Evolutionary conservation across 164 flowering plant genomes (phyloP).

Genomic region (Aristolochia fimbriata): DNA sequence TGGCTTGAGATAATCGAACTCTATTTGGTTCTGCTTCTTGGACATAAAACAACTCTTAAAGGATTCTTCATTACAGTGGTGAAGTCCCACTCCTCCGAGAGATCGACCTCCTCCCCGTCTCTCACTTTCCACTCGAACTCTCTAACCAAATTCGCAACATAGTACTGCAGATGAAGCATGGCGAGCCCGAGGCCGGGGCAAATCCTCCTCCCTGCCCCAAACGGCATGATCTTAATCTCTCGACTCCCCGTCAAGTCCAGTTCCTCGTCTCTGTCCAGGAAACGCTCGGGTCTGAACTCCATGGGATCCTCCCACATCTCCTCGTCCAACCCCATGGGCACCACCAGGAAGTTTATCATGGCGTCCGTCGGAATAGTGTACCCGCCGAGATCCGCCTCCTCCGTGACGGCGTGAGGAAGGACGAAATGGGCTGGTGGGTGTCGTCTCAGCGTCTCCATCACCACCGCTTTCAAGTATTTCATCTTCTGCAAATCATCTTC

Average conservation of each 20-base stretch:
- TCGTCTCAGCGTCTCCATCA: constrained; percentile 24
- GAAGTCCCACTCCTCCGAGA: constrained; percentile 34
- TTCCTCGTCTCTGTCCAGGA: constrained; percentile 13
- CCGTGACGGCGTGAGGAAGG: constrained; percentile 15
- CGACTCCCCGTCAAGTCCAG: constrained; percentile 26
- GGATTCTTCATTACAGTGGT: constrained; percentile 38
- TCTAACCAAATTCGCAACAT: constrained; percentile 24
- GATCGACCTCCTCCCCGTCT: constrained; percentile 27
- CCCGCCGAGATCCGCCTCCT: constrained; percentile 11
- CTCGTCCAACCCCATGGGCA: constrained; percentile 24
- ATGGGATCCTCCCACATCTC: constrained; percentile 20
- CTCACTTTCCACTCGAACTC: constrained; percentile 32
- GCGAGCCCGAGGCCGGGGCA: constrained; percentile 18
- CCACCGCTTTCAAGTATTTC: constrained; percentile 26
- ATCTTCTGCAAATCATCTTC: constrained; percentile 25
- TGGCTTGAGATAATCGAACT: too few species aligned
- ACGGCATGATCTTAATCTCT: constrained; percentile 46
- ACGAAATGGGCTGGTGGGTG: constrained; percentile 36
- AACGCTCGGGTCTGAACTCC: constrained; percentile 40
- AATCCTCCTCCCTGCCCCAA: constrained; percentile 32
- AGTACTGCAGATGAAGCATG: constrained; percentile 19
- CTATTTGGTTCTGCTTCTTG: not conserved
- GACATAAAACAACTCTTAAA: constrained; percentile 12
- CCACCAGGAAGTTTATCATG: constrained; percentile 22
- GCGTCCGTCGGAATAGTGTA: constrained; percentile 21